Conservation (phyloP, 2,329 filamentous ascomycete species). For the Ceratocystis eucalypticola region DNA sequence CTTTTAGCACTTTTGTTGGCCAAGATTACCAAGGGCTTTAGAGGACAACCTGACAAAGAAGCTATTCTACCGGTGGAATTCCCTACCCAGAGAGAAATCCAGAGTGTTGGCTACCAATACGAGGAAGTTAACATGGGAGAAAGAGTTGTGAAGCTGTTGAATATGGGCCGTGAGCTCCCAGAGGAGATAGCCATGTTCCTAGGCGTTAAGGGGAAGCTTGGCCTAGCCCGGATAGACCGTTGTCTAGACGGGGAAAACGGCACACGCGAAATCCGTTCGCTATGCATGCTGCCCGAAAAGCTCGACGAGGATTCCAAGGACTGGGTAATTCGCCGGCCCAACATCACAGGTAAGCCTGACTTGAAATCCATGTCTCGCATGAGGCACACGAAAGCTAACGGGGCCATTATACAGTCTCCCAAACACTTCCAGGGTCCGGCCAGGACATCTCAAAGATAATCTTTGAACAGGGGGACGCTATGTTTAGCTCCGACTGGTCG, state of each 20-base stretch:
- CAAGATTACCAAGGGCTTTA: slow-evolving; percentile 37
- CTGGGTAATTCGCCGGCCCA: slow-evolving; percentile 18
- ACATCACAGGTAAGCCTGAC: slow-evolving; percentile 15
- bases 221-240: slow-evolving; percentile 53
- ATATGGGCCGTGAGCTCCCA: slow-evolving; percentile 46
- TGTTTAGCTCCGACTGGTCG: slow-evolving; percentile 29
- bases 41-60: slow-evolving; percentile 45
- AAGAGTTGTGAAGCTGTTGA: slow-evolving; percentile 41
- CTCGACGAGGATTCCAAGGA: slow-evolving; percentile 15
- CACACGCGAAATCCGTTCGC: slow-evolving; percentile 13
- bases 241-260: slow-evolving; percentile 13
- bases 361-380: background rate
- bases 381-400: background rate
- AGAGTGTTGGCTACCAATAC: slow-evolving; percentile 43
- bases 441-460: slow-evolving; percentile 9
- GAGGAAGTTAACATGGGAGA: slow-evolving; percentile 54
- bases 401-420: background rate
- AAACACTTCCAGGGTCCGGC: slow-evolving; percentile 5
- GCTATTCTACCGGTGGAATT: slow-evolving; percentile 52
- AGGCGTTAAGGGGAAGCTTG: slow-evolving; percentile 51
- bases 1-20: slow-evolving; percentile 37
- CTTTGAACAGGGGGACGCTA: slow-evolving; percentile 36
- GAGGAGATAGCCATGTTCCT: slow-evolving; percentile 50
- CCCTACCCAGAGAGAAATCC: slow-evolving; percentile 44
- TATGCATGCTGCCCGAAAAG: slow-evolving; percentile 17